Conservation (phyloP, 305 asterid species). For the Plantago coronopus region DNA sequence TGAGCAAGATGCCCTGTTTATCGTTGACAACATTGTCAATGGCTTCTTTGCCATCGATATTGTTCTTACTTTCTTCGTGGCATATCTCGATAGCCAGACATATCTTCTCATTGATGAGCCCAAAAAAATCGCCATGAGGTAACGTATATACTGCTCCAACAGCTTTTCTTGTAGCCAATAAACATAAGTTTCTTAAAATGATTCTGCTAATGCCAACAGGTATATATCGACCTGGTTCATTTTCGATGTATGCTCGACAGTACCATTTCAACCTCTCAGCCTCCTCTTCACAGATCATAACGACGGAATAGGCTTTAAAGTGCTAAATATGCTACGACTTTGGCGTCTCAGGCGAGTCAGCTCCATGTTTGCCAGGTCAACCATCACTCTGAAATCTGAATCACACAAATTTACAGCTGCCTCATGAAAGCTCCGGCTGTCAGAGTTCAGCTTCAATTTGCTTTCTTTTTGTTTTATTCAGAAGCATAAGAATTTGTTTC, state of each 20-base stretch:
- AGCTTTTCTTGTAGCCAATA: background rate
- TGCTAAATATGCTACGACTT: constrained; percentile 85
- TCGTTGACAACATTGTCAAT: constrained; percentile 70
- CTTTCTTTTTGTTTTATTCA: background rate
- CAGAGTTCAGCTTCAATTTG: background rate
- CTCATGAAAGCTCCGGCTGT: background rate
- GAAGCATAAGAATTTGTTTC: background rate
- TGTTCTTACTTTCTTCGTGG: constrained; percentile 83
- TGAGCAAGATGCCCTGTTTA: constrained; percentile 57
- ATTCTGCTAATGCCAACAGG: constrained; percentile 35
- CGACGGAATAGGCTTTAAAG: constrained; percentile 61
- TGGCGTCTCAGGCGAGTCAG: constrained; percentile 98
- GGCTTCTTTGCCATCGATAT: constrained; percentile 78
- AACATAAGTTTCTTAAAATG: background rate
- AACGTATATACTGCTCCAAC: constrained; percentile 14
- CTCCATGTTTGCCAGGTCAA: constrained; percentile 76
- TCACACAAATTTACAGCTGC: background rate
- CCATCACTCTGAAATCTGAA: constrained; percentile 3
- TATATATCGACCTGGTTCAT: constrained; percentile 77
- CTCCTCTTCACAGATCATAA: constrained; percentile 62
- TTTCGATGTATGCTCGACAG: constrained; percentile 80
- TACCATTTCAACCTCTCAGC: constrained; percentile 69
- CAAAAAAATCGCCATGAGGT: constrained; percentile 67
- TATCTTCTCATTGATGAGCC: constrained; percentile 73
- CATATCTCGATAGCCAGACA: constrained; percentile 64